Evolutionary conservation across 768 basidiomycete species (phyloP).

Genomic region (Mycena crocata): DNA sequence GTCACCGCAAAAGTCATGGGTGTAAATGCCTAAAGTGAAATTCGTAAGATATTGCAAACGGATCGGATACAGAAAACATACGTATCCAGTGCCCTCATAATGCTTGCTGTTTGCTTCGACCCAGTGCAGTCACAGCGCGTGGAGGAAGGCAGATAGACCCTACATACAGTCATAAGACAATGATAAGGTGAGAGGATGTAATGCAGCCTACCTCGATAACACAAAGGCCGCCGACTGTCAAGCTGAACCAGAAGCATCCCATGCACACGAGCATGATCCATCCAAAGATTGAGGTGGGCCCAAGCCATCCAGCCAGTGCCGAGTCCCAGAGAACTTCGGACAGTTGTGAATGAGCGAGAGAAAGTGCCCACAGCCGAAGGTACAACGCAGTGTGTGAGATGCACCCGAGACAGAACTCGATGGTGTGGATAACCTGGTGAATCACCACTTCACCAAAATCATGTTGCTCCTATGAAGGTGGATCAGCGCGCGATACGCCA

Average conservation of each 20-base stretch:
- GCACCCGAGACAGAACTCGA: slow-evolving; percentile 99
- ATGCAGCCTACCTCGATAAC: slow-evolving; percentile 88
- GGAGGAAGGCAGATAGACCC: slow-evolving; percentile 96
- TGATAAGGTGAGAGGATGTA: slow-evolving; percentile 25
- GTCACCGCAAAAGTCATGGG: slow-evolving; percentile 63
- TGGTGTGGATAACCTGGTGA: slow-evolving; percentile 98
- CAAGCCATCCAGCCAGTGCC: slow-evolving; percentile 77
- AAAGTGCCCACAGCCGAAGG: slow-evolving; percentile 96
- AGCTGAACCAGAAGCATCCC: slow-evolving; percentile 78
- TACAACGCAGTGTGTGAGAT: slow-evolving; percentile 98
- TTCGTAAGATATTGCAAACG: slow-evolving; percentile 35
- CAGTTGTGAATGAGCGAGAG: slow-evolving; percentile 96
- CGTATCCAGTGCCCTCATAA: slow-evolving; percentile 90
- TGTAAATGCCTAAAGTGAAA: slow-evolving; percentile 56
- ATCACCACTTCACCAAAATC: slow-evolving; percentile 96
- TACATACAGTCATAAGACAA: slow-evolving; percentile 45
- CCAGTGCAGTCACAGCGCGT: slow-evolving; percentile 97
- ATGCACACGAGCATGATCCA: slow-evolving; percentile 61
- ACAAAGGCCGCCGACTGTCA: slow-evolving; percentile 86
- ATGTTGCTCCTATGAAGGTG: slow-evolving; percentile 73
- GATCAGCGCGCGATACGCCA: slow-evolving; percentile 29
- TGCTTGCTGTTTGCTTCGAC: slow-evolving; percentile 99
- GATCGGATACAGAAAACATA: slow-evolving; percentile 56
- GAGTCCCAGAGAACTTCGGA: slow-evolving; percentile 94
- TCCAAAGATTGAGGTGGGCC: slow-evolving; percentile 74